Percentiles rank a stretch among this genome's conserved stretches.
Conservation (phyloP, 768 basidiomycete species). For the Tricholoma bakamatsutake region DNA sequence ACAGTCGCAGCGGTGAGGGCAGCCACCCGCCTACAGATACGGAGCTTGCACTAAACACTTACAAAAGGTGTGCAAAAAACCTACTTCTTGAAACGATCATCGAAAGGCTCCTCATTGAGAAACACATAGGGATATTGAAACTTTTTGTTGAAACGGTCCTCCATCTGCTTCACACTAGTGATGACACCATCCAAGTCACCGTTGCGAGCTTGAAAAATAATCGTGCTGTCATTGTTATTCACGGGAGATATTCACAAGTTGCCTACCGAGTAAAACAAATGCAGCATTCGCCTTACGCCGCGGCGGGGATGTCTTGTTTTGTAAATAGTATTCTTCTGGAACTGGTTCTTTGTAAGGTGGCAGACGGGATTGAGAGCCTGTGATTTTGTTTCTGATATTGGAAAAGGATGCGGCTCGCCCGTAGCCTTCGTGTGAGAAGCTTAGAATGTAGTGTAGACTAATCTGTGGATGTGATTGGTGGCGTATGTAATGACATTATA, state of each 20-base stretch:
- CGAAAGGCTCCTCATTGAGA: constrained; percentile 76
- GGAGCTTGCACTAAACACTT: background rate
- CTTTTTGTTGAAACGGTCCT: constrained; percentile 87
- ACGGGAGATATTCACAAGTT: background rate
- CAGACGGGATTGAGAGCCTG: constrained; percentile 14
- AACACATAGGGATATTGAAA: constrained; percentile 84
- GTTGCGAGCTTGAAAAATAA: constrained; percentile 42
- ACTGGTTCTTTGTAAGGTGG: constrained; percentile 57
- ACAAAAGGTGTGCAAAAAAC: background rate
- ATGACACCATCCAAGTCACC: constrained; percentile 54
- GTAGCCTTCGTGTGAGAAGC: constrained; percentile 61
- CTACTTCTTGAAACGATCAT: constrained; percentile 65
- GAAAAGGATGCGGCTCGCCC: constrained; percentile 52
- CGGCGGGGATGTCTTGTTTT: constrained; percentile 29
- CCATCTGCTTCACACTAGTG: constrained; percentile 68
- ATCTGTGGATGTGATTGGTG: constrained; percentile 26
- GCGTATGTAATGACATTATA: background rate
- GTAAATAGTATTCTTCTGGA: constrained; percentile 51
- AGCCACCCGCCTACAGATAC: constrained; percentile 38
- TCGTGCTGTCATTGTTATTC: background rate
- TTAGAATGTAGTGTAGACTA: constrained; percentile 58
- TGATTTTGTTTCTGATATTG: constrained; percentile 32
- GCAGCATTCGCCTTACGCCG: constrained; percentile 75
- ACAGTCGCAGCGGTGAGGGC: constrained; percentile 58
- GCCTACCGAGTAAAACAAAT: constrained; percentile 67